Conservation (phyloP, 306 rosid genomes). For the Vigna trinervia region DNA sequence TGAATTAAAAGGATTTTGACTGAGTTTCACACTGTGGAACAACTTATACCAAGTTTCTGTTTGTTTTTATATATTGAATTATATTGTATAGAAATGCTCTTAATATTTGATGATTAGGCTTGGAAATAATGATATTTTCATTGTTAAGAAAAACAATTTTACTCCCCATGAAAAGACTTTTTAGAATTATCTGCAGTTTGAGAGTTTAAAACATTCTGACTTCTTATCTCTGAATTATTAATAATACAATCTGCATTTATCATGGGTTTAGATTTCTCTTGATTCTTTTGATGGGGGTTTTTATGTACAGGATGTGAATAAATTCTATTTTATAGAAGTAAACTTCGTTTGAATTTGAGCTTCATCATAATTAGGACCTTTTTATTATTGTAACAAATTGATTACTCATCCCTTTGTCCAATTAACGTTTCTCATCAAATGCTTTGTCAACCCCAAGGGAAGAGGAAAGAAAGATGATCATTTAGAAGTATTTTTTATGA, state of each 20-base stretch:
- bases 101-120: slow-evolving; percentile 7
- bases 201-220: neutral
- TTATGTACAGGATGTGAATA: neutral
- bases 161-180: neutral
- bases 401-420: neutral
- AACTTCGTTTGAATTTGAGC: slow-evolving; percentile 14
- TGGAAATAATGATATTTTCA: neutral
- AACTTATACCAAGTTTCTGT: neutral
- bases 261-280: neutral
- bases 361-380: neutral
- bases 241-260: slow-evolving; percentile 18
- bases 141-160: neutral
- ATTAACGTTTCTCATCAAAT: slow-evolving; percentile 6
- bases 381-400: neutral
- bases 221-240: neutral
- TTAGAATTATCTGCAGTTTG: neutral
- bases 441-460: neutral
- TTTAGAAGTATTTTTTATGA: neutral
- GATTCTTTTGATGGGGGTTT: slow-evolving; percentile 10
- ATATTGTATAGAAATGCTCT: neutral
- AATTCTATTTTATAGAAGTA: neutral
- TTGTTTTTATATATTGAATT: neutral
- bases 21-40: neutral
- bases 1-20: slow-evolving; percentile 8
- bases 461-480: neutral